Conservation (phyloP, 2,329 filamentous ascomycete genomes). For the Incumbomyces lentus region DNA sequence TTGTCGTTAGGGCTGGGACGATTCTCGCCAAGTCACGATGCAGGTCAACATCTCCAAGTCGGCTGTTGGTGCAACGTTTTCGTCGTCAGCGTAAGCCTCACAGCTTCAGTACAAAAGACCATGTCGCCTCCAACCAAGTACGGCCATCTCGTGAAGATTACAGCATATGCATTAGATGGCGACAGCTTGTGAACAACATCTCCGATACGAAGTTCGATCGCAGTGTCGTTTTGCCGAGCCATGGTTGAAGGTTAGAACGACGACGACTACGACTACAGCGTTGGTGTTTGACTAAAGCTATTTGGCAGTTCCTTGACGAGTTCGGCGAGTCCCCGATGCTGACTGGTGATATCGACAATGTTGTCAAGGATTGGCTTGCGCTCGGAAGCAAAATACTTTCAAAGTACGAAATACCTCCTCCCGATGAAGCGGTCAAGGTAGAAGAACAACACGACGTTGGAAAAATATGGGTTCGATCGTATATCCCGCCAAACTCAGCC, state of each 20-base stretch:
- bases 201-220: not conserved
- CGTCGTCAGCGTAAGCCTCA: too few species aligned
- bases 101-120: too few species aligned
- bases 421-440: conserved; percentile 6
- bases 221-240: not conserved
- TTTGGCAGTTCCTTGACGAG: conserved; percentile 4
- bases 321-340: conserved; percentile 2
- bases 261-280: not conserved
- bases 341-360: not conserved
- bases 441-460: not conserved
- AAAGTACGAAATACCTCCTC: conserved; percentile 4
- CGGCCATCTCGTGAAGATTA: too few species aligned
- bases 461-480: conserved; percentile 5
- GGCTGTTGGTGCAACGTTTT: too few species aligned
- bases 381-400: not conserved
- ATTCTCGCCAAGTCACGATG: too few species aligned
- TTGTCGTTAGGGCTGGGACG: too few species aligned
- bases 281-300: not conserved
- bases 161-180: too few species aligned
- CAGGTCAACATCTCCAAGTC: too few species aligned
- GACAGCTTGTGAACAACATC: not conserved
- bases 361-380: conserved; percentile 1
- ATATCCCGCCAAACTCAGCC: conserved; percentile 5
- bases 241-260: not conserved
- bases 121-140: too few species aligned